A percentile compares a stretch with the other conserved stretches of the same genome.
phyloP scores from a whole-genome alignment of 2,329 filamentous ascomycete genomes.

The Emergomyces pasteurianus region DNA sequence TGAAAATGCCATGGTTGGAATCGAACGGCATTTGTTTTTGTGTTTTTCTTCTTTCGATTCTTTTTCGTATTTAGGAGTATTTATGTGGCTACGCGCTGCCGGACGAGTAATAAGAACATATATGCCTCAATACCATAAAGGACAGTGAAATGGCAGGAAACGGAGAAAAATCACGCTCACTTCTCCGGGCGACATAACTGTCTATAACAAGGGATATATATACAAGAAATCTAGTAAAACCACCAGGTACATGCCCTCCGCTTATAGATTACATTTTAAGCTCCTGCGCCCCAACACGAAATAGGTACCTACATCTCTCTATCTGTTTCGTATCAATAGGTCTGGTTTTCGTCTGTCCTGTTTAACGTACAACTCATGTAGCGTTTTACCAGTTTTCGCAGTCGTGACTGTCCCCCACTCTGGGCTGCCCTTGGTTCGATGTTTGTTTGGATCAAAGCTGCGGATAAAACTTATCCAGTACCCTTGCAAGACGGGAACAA shows the following conservation, averaged over 20 bases:
- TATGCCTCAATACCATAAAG: not conserved
- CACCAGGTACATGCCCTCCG: not conserved
- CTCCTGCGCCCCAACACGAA: constrained; percentile 34
- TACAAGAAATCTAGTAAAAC: not conserved
- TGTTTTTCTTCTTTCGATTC: not conserved
- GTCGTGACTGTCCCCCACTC: constrained; percentile 40
- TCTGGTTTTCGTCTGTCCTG: constrained; percentile 37
- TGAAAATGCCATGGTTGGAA: not conserved
- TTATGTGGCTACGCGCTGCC: not conserved
- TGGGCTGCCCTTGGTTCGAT: constrained; percentile 36
- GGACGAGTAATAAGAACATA: not conserved
- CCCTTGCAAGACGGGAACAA: constrained; percentile 50
- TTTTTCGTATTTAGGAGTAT: no score
- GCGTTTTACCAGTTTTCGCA: constrained; percentile 13
- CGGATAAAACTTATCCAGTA: constrained; percentile 68
- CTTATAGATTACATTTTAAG: constrained; percentile 33
- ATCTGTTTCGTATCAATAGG: constrained; percentile 27
- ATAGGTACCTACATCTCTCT: constrained; percentile 39
- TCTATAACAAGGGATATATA: not conserved
- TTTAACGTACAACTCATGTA: constrained; percentile 33
- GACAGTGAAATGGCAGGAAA: not conserved
- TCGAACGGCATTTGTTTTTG: not conserved
- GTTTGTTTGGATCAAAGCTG: constrained; percentile 52
- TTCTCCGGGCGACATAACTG: not conserved
- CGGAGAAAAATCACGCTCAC: not conserved